Base-by-base conservation (phyloP, 441 rosid species). In the Syzygium syzygioides region DNA sequence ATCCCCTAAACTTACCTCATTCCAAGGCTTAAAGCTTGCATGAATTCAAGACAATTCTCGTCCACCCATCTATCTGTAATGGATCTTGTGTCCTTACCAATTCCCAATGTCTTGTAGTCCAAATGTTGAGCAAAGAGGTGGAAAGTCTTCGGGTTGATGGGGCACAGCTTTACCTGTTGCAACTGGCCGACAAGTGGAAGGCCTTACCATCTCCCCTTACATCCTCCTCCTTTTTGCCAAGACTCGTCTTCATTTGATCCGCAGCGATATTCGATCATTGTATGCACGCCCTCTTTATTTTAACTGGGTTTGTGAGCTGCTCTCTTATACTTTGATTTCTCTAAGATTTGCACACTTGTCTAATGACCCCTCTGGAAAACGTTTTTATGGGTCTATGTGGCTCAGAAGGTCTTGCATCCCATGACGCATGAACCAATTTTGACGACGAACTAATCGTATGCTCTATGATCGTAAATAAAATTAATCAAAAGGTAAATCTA, bases 131-230 rank as follows among this genome's bases (percentile, higher is more conserved):
- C 93, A 92, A 68, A 85, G 62, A 79, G 87, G 66, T 19, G 50
- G 50, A 45, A 79, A 54, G 37, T 88, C 86, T 90, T 87, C 89
- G 92, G 93, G 88, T 93, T 91, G 88, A 85, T 90, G 91, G 91
- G 86, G 90, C 92, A 52, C 90, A 91, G 93, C 93, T 92, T 90
- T 90, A 87, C 86, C 88, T 83, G 90, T 89, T 89, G 89, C 93
- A 93, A 85, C 90, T 93, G 68, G 92, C 93, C 92, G 94, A 93
- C 95, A 91, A 30, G 90, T 91, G 94, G 92, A 94, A 76, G 41
- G 83, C 83, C 52, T 41, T 52, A 89, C 59, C 91, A 76, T 87
- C 90, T 54, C 86, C 79, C 86, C 80, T 62, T 79, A 37, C 66
- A 34, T 79, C 23, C 50, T 23, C 25, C 50, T 48, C 53, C 52